Conservation (phyloP, 140 eudicot genomes). For the Erigeron philadelphicus region DNA sequence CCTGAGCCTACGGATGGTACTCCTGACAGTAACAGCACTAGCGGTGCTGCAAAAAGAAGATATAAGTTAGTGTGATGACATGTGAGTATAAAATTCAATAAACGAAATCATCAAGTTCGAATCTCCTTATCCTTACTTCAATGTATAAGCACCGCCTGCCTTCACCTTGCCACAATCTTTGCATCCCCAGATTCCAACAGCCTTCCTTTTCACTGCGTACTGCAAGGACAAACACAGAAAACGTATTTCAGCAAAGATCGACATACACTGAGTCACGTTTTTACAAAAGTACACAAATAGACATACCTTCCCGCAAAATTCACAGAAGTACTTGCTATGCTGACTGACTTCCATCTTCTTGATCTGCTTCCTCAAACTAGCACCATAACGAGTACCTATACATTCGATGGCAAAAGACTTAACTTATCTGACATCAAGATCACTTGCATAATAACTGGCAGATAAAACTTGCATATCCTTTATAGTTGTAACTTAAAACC, state of each 20-base stretch:
- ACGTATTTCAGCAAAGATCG: neutral
- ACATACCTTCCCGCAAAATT: constrained; percentile 78
- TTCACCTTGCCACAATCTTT: constrained; percentile 82
- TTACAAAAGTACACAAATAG: neutral
- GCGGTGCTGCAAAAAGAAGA: constrained; percentile 48
- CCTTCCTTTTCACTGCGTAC: constrained; percentile 70
- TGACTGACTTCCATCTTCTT: constrained; percentile 94
- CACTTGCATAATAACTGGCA: neutral
- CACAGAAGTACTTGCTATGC: constrained; percentile 89
- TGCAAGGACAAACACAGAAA: constrained; percentile 17
- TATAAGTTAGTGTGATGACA: neutral
- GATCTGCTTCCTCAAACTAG: constrained; percentile 92
- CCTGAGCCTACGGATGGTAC: constrained; percentile 79
- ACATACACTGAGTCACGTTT: neutral
- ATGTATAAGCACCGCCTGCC: constrained; percentile 78
- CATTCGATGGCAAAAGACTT: constrained; percentile 1
- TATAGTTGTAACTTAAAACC: neutral
- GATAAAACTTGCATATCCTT: neutral
- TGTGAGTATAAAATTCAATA: neutral
- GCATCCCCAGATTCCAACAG: constrained; percentile 86
- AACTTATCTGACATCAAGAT: neutral
- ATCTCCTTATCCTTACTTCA: constrained; percentile 38
- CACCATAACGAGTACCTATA: constrained; percentile 90
- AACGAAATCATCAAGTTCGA: neutral
- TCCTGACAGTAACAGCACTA: constrained; percentile 71